Conservation (phyloP, 345 rosid species). For the Bruguiera gymnorhiza region DNA sequence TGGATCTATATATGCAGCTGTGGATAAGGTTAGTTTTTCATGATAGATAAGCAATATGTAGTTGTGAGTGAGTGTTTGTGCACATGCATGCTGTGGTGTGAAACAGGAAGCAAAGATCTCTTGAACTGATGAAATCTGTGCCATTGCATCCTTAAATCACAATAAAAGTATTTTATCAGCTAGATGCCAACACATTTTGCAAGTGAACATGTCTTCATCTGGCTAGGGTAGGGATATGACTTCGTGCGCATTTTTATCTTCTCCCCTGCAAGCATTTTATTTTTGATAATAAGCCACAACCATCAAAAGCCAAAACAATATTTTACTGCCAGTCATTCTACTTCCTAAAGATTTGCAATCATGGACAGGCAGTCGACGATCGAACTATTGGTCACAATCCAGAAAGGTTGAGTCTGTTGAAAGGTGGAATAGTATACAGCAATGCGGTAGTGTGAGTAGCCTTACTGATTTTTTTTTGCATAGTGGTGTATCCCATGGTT, state of each 20-base stretch:
- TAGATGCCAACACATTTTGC: no score
- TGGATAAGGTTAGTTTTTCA: slow-evolving; percentile 37
- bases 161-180: no score
- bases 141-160: no score
- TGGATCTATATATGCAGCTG: slow-evolving; percentile 45
- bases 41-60: neutral
- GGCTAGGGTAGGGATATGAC: no score
- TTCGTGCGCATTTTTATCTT: no score
- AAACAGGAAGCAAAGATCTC: no score
- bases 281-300: no score
- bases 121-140: no score
- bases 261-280: no score
- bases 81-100: neutral
- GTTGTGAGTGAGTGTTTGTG: neutral
- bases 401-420: slow-evolving; percentile 55
- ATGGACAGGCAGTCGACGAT: slow-evolving; percentile 56
- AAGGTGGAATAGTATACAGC: slow-evolving; percentile 60
- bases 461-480: neutral
- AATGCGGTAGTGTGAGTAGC: slow-evolving; percentile 54
- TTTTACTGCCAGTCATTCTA: neutral
- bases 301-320: neutral
- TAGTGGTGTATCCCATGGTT: neutral
- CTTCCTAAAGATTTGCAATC: neutral
- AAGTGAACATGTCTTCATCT: no score
- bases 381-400: slow-evolving; percentile 65